phyloP scores from a whole-genome alignment of 2,329 filamentous ascomycete species.

The Teratosphaeria nubilosa region DNA sequence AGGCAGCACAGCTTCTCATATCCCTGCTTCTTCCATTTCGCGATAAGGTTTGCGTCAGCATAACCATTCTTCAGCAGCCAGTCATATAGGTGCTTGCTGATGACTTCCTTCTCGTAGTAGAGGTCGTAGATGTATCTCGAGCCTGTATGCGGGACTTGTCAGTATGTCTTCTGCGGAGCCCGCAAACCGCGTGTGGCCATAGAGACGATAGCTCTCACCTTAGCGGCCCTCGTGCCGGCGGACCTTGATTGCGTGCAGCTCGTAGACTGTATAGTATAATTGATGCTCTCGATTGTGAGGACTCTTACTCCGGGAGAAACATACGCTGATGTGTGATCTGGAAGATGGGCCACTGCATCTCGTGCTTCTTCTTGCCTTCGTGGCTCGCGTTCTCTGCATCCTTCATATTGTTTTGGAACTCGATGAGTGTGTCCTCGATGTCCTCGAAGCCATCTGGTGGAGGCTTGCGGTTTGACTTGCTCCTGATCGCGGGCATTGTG shows the following conservation, averaged over 20 bases:
- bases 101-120: conserved; percentile 96
- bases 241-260: not conserved
- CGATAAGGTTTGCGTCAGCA: conserved; percentile 88
- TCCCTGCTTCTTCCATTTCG: conserved; percentile 99
- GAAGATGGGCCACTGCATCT: conserved; percentile 94
- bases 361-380: conserved; percentile 72
- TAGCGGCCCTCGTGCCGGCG: conserved; percentile 13
- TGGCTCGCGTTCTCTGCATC: conserved; percentile 84
- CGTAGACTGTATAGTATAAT: not conserved
- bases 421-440: conserved; percentile 75
- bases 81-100: conserved; percentile 84
- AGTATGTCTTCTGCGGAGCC: conserved; percentile 11
- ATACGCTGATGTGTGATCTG: conserved; percentile 89
- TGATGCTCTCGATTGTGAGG: not conserved
- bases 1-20: conserved; percentile 98
- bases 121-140: conserved; percentile 91
- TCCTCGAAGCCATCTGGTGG: conserved; percentile 80
- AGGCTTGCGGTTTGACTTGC: conserved; percentile 66
- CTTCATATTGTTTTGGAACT: conserved; percentile 87
- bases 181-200: conserved; percentile 15
- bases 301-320: conserved; percentile 11
- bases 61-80: conserved; percentile 96
- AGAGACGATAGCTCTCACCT: conserved; percentile 23
- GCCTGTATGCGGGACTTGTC: conserved; percentile 27
- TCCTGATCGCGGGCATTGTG: conserved; percentile 66